Evolutionary conservation across 768 basidiomycete genomes (phyloP).

Genomic region (Mycena polygramma): DNA sequence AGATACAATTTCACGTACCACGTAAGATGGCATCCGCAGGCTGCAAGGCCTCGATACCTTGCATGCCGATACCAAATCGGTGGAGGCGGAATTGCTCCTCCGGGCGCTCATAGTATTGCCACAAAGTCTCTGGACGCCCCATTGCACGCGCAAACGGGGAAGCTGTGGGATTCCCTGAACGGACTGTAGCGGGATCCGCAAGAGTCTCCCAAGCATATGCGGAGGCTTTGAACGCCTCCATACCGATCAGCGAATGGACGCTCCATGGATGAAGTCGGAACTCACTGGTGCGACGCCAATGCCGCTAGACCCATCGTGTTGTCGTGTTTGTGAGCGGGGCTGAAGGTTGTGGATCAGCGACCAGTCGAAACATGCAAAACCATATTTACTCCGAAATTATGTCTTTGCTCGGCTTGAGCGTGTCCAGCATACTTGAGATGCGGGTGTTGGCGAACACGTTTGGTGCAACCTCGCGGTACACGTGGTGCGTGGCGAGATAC

Average conservation of each 20-base stretch:
- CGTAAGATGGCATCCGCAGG: constrained; percentile 36
- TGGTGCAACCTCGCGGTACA: constrained; percentile 54
- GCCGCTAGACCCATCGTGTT: constrained; percentile 44
- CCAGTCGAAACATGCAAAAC: too few relatives aligned
- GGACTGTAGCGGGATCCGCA: constrained; percentile 43
- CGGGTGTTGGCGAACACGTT: constrained; percentile 56
- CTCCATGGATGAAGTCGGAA: neutral
- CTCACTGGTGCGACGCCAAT: constrained; percentile 43
- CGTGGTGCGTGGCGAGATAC: constrained; percentile 53
- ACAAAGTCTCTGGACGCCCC: constrained; percentile 41
- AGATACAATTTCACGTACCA: neutral
- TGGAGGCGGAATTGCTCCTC: constrained; percentile 38
- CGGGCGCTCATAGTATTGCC: constrained; percentile 42
- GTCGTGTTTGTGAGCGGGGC: constrained; percentile 37
- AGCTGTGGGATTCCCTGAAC: constrained; percentile 41
- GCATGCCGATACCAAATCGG: constrained; percentile 51
- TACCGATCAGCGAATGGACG: too few relatives aligned
- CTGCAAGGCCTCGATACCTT: constrained; percentile 42
- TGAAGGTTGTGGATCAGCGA: neutral
- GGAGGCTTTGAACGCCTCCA: constrained; percentile 46
- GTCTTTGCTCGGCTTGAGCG: constrained; percentile 44
- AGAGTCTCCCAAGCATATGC: constrained; percentile 50
- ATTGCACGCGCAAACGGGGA: constrained; percentile 45
- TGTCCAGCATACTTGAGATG: constrained; percentile 52
- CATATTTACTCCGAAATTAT: constrained; percentile 44